Percentiles rank a stretch among this genome's conserved stretches.
These are phyloP conservation scores for Salvia sclarea DNA, from an alignment of 305 asterid species.

Conservation along the genomic window DNA sequence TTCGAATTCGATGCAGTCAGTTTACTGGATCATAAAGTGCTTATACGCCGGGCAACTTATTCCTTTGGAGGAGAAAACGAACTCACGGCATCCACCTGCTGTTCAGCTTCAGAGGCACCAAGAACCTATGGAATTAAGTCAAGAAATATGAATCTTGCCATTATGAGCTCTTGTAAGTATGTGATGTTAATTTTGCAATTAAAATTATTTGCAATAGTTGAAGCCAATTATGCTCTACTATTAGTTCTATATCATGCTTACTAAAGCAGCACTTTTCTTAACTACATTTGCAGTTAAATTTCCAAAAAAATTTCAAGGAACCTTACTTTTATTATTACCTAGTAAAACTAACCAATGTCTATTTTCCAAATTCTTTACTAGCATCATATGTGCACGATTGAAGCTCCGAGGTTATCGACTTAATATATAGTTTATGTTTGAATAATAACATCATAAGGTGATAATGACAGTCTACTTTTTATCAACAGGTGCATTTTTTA, in stretches of 20 bases:
- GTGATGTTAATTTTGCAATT: slow-evolving; percentile 10
- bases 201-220: slow-evolving; percentile 8
- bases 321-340: no score
- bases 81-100: slow-evolving; percentile 33
- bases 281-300: no score
- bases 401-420: background rate
- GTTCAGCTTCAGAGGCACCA: slow-evolving; percentile 38
- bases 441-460: background rate
- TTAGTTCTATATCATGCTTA: background rate
- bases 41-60: slow-evolving; percentile 62
- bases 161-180: slow-evolving; percentile 29
- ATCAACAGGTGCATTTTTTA: slow-evolving; percentile 11
- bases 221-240: background rate
- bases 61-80: slow-evolving; percentile 50
- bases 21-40: slow-evolving; percentile 73
- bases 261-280: no score
- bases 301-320: no score
- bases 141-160: slow-evolving; percentile 55
- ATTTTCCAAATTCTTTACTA: slow-evolving; percentile 2
- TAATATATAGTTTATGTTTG: background rate
- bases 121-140: slow-evolving; percentile 52
- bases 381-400: background rate
- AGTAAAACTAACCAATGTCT: no score
- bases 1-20: slow-evolving; percentile 53
- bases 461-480: slow-evolving; percentile 1